These are phyloP conservation scores for Plasmodium yoelii DNA, from an alignment of 169 alveolate species.

Conservation along the genomic window DNA sequence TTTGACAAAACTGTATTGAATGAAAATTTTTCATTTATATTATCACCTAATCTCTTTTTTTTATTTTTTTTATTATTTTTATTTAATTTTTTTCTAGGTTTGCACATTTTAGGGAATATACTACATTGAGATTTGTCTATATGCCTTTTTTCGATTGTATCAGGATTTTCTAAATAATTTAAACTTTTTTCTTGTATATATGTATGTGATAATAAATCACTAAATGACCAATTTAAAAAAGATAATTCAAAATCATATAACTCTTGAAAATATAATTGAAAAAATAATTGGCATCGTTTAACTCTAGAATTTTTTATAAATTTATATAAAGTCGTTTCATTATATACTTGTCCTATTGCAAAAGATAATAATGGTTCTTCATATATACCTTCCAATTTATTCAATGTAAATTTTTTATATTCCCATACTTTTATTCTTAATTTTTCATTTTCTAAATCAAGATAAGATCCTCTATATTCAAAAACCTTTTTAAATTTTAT, in stretches of 20 bases:
- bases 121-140: slow-evolving; percentile 11
- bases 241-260: slow-evolving; percentile 85
- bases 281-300: slow-evolving; percentile 80
- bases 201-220: slow-evolving; percentile 77
- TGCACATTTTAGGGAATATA: slow-evolving; percentile 24
- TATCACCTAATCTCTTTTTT: not conserved
- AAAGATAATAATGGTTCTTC: slow-evolving; percentile 84
- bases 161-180: slow-evolving; percentile 20
- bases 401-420: slow-evolving; percentile 84
- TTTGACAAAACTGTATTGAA: slow-evolving; percentile 29
- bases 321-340: slow-evolving; percentile 82
- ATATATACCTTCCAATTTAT: slow-evolving; percentile 85
- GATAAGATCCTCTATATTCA: slow-evolving; percentile 89
- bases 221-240: slow-evolving; percentile 79
- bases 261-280: slow-evolving; percentile 84
- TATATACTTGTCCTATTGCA: slow-evolving; percentile 82
- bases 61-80: slow-evolving; percentile 48
- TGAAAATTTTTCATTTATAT: slow-evolving; percentile 9
- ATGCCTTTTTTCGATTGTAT: slow-evolving; percentile 14
- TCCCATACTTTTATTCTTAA: slow-evolving; percentile 87
- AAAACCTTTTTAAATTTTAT: slow-evolving; percentile 85
- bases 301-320: slow-evolving; percentile 78
- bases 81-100: slow-evolving; percentile 3
- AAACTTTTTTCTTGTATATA: slow-evolving; percentile 54
- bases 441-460: slow-evolving; percentile 88